Evolutionary conservation across 2,329 filamentous ascomycete genomes (phyloP), one percentile per base, ranked within the genome.

Genomic region (Arthrobotrys conoides): DNA sequence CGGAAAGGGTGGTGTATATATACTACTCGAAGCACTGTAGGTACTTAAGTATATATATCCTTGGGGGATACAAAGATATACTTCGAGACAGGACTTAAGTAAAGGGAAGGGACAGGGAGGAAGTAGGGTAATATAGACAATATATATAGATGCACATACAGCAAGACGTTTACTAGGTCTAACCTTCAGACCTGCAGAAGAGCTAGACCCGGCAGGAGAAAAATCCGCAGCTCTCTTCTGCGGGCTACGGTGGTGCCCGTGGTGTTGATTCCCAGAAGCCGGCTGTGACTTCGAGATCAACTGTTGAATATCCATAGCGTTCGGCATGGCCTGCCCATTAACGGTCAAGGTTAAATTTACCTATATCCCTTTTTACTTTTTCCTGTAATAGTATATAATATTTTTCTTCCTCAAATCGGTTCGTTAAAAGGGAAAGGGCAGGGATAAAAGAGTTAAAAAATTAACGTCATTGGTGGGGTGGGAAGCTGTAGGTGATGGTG

Each of bases 151-250:
- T 27, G 55, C 46, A 76, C 72, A 27, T 71, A 77, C 73, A 51
- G 73, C 73, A 14, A 77, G 53, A 71, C 73, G 73, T 61, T 77
- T 77, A 61, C 61, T 76, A 16, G 55, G 46, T 33, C 44, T 70
- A 36, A 57, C 65, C 66, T 70, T 69, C 33, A 33, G 55, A 57
- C 33, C 33, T 61, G 66, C 22, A 36, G 30, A 33, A 14, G 63
- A 16, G 3, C 36, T 18, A 61, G 57, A 61, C 24, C 36, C 57
- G 16, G 57, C n/a, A 16, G 12, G 41, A 20, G 46, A 51, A 65
- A 30, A 41, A 65, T 41, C 41, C 14, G 24, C 46, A 36, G 61
- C 14, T 22, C 41, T 65, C 61, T 61, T 61, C 33, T 24, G 36
- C 57, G 57, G 57, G 36, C 20, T 27, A 18, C 57, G 36, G 57